A percentile compares a stretch with the other conserved stretches of the same genome.
Conservation (phyloP, 352 stramenopile genomes). For the Globisporangium echinulatum region DNA sequence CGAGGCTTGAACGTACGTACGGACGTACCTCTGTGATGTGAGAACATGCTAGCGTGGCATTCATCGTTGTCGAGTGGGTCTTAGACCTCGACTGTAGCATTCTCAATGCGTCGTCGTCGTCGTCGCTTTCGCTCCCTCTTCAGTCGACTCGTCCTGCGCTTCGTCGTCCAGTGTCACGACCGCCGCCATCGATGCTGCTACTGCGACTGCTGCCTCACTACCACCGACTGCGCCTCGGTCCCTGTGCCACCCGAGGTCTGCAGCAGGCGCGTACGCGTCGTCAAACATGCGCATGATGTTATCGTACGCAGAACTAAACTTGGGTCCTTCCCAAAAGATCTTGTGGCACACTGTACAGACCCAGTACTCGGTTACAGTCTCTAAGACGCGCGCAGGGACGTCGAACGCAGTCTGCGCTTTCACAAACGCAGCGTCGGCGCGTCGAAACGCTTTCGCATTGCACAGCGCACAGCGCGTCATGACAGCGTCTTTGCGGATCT, state of each 20-base stretch:
- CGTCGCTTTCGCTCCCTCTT: too few relatives aligned
- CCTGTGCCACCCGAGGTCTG: conserved; percentile 4
- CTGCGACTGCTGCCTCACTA: too few relatives aligned
- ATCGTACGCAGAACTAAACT: conserved; percentile 20
- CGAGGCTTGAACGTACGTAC: too few relatives aligned
- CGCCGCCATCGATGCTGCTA: too few relatives aligned
- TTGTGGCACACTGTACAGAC: conserved; percentile 19
- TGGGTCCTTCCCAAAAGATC: conserved; percentile 26
- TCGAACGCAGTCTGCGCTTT: conserved; percentile 23
- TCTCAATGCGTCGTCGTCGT: too few relatives aligned
- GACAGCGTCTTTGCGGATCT: conserved; percentile 24
- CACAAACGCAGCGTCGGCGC: conserved; percentile 19
- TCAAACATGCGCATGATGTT: conserved; percentile 13
- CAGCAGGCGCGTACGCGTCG: conserved; percentile 3
- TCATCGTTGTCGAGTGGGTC: too few relatives aligned
- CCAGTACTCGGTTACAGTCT: conserved; percentile 54
- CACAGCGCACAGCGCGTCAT: conserved; percentile 41
- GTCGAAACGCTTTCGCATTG: conserved; percentile 29
- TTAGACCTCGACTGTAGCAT: too few relatives aligned
- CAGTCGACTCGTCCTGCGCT: too few relatives aligned
- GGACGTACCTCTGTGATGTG: too few relatives aligned
- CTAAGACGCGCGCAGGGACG: conserved; percentile 46
- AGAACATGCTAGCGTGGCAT: too few relatives aligned
- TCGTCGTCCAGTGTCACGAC: too few relatives aligned
- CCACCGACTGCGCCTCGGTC: not conserved